Conservation (phyloP, 257 asterid genomes). For the Thymus quinquecostatus region DNA sequence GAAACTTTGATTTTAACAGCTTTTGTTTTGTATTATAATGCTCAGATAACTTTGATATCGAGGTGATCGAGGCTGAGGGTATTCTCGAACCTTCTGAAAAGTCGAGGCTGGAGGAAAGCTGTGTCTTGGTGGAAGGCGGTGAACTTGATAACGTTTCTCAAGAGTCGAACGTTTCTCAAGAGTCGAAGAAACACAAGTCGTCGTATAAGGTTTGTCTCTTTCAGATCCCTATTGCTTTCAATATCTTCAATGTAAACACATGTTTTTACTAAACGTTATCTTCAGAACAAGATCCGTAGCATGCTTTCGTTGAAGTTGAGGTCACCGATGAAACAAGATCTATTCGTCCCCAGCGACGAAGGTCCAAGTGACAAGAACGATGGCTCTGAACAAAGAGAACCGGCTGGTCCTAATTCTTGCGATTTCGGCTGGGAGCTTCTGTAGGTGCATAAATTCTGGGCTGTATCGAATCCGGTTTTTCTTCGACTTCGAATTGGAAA, state of each 20-base stretch:
- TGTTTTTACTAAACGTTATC: conserved; percentile 9
- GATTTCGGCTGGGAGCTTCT: conserved; percentile 57
- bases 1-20: too few species aligned
- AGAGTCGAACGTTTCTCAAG: conserved; percentile 36
- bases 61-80: conserved; percentile 27
- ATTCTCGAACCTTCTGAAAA: conserved; percentile 34
- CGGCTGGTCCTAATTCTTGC: conserved; percentile 12
- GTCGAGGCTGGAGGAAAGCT: conserved; percentile 58
- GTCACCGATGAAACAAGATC: conserved; percentile 38
- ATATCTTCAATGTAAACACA: neutral
- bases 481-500: neutral
- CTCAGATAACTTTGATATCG: conserved; percentile 40
- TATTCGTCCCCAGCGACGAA: neutral
- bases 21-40: conserved; percentile 15
- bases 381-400: conserved; percentile 8
- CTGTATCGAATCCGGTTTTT: neutral
- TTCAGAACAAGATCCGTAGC: conserved; percentile 61
- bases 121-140: conserved; percentile 64
- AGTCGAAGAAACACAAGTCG: conserved; percentile 42
- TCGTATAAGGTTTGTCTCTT: conserved; percentile 63
- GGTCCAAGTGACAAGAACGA: conserved; percentile 21
- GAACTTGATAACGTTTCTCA: conserved; percentile 34
- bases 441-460: conserved; percentile 19
- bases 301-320: conserved; percentile 58
- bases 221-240: conserved; percentile 8